Percentiles rank a stretch among this genome's conserved stretches.
Conservation (phyloP, 1,284 basidiomycete genomes). For the Ceratobasidium sp. region DNA sequence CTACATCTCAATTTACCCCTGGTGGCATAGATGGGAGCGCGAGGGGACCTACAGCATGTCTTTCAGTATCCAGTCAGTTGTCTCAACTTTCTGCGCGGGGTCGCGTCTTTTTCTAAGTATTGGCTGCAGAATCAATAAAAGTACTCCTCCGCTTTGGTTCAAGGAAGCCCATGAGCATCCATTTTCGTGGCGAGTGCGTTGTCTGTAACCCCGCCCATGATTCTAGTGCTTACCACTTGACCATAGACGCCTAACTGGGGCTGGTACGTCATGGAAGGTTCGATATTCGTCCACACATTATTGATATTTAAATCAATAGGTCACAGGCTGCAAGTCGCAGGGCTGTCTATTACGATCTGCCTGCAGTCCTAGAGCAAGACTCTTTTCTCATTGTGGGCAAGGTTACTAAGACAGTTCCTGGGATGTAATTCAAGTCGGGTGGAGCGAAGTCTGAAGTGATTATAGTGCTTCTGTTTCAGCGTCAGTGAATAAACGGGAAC, state of each 20-base stretch:
- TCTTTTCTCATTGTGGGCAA: slow-evolving; percentile 17
- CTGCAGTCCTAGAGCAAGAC: slow-evolving; percentile 4
- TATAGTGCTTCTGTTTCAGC: too few species aligned
- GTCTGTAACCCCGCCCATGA: neutral
- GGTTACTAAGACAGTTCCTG: neutral
- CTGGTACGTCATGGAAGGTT: neutral
- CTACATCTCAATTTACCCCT: neutral
- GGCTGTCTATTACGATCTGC: slow-evolving; percentile 11
- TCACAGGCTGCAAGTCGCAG: neutral
- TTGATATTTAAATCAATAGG: neutral
- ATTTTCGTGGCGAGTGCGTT: slow-evolving; percentile 7
- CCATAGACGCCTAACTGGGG: slow-evolving; percentile 11
- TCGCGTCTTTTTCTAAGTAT: neutral
- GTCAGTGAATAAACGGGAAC: too few species aligned
- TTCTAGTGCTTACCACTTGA: neutral
- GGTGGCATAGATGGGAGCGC: slow-evolving; percentile 1
- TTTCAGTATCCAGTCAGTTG: neutral
- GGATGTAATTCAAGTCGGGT: too few species aligned
- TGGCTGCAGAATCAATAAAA: neutral
- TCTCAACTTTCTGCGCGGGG: neutral
- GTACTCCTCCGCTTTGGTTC: neutral
- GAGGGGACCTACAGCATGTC: neutral
- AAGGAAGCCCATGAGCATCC: slow-evolving; percentile 3
- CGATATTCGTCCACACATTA: neutral
- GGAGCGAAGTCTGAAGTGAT: too few species aligned